A percentile compares a stretch with the other conserved stretches of the same genome.
Evolutionary conservation across 202 grass and related monocot genomes (phyloP).

Genomic region (Panicum hallii): DNA sequence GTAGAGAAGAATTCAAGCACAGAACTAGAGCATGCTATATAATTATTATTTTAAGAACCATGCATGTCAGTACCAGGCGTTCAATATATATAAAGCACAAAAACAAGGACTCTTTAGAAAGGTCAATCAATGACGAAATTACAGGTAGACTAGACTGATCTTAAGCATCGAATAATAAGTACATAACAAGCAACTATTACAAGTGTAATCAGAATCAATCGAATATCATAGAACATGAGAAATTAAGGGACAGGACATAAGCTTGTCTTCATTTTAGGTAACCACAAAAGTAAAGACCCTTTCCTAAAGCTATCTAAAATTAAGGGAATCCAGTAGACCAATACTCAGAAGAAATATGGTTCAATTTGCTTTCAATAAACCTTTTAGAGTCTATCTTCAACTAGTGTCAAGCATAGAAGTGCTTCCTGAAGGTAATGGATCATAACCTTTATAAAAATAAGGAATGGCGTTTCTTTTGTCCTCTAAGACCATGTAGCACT

Average conservation of each 20-base stretch:
- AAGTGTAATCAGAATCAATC: neutral
- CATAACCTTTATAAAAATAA: conserved; percentile 86
- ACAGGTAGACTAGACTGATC: neutral
- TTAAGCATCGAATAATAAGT: conserved; percentile 15
- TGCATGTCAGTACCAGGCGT: neutral
- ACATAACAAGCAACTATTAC: neutral
- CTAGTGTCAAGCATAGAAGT: conserved; percentile 26
- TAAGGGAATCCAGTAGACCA: neutral
- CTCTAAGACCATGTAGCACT: conserved; percentile 74
- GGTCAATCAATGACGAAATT: conserved; percentile 18
- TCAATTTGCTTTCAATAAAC: neutral
- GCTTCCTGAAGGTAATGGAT: conserved; percentile 33
- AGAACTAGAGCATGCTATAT: neutral
- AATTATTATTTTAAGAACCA: neutral
- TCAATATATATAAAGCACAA: conserved; percentile 11
- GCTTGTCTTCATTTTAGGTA: neutral
- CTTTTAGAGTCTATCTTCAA: neutral
- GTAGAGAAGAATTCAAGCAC: conserved; percentile 21
- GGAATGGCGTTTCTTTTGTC: conserved; percentile 70
- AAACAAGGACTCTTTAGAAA: neutral
- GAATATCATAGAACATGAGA: neutral
- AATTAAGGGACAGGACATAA: neutral
- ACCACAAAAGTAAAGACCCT: neutral
- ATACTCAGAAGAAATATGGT: conserved; percentile 10
- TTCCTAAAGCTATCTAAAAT: neutral